Percentiles rank a stretch among this genome's conserved stretches.
These are phyloP conservation scores for Calocera cornea DNA, from an alignment of 768 basidiomycete species.

Conservation along the genomic window DNA sequence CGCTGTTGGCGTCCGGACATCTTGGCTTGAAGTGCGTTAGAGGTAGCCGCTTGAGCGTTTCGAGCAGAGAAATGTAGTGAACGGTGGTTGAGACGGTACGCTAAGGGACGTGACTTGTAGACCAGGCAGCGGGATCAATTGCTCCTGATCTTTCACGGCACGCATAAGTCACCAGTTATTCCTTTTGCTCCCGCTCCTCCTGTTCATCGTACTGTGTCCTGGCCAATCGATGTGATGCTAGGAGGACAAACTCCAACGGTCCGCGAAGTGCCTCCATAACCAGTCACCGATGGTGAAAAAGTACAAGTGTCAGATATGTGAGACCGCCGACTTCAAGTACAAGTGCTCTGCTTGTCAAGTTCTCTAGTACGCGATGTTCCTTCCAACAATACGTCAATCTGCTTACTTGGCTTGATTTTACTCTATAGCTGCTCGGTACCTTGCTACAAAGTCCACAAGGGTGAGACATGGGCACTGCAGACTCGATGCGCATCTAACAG, in stretches of 20 bases:
- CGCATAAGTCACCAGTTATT: no score
- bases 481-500: neutral
- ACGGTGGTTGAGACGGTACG: neutral
- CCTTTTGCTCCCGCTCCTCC: no score
- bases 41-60: neutral
- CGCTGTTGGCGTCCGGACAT: constrained; percentile 91
- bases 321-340: neutral
- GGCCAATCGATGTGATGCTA: no score
- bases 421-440: neutral
- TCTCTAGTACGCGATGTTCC: neutral
- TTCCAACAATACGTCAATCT: neutral
- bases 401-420: neutral
- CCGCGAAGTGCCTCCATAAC: no score
- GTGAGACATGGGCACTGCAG: neutral
- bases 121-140: no score
- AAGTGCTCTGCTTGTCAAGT: constrained; percentile 5
- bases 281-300: neutral
- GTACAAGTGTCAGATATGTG: constrained; percentile 2
- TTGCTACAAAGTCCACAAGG: neutral
- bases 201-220: no score
- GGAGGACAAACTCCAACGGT: no score
- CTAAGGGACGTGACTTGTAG: neutral
- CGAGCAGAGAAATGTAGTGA: neutral
- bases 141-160: no score
- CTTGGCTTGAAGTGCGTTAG: constrained; percentile 22